Evolutionary conservation across 352 stramenopile genomes (phyloP), one percentile per base, ranked within the genome.

Genomic region (Phytophthora cactorum): DNA sequence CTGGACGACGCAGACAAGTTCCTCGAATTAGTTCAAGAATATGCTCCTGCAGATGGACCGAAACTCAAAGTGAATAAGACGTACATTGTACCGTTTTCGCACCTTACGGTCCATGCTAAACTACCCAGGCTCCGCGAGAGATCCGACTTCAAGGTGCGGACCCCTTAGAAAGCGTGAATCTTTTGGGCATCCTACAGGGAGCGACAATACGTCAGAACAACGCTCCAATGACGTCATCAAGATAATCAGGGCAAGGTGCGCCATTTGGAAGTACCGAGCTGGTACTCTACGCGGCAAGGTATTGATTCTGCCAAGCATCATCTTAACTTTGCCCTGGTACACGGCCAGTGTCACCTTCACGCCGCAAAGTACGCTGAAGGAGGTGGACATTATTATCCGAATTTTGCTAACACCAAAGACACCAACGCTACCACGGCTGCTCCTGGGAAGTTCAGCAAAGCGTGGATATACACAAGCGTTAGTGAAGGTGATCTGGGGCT

Each of bases 51-150:
- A 4, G 47, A 55, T 5, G 54, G 63, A 0, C 17, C 66, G 17
- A 41, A 39, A 15, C 55, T 66, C 5, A 71, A 66, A 14, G 43
- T 65, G 3, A 28, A 60, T 28, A 71, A 71, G 27, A 71, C 50
- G 6, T 45, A 15, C 14, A 61, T 70, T 15, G 50, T 66, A 41
- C 55, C 54, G 14, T 65, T 70, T 29, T 27, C 27, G 3, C 28
- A 22, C 8, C 28, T 25, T 27, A 10, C 25, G 11, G n/a, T 14
- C 7, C 17, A 4, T 25, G 0, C 11, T 22, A 32, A 51, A 15
- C 17, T 51, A 5, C 31, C 17, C n/a, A 5, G 14, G 12, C 9
- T 59, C 1, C 52, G 36, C 0, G 17, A 2, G 2, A 3, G 32
- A 14, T 38, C 52, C n/a, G 5, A 32, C 6, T 31, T 59, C 22